Evolutionary conservation across 768 basidiomycete genomes (phyloP).

Genomic region (Kwoniella mangroviensis): DNA sequence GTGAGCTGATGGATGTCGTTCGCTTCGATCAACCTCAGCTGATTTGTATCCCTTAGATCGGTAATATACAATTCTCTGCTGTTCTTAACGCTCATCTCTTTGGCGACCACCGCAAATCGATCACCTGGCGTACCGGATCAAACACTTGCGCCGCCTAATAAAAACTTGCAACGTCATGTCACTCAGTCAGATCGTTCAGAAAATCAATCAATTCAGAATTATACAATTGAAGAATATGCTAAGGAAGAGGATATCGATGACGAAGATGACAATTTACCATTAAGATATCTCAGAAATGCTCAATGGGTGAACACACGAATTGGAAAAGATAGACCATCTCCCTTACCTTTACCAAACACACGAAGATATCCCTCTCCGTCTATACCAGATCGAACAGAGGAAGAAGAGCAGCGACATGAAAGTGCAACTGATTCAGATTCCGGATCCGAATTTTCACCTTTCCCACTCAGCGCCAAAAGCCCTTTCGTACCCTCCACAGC

Average conservation of each 20-base stretch:
- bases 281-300: constrained; percentile 30
- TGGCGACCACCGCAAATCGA: constrained; percentile 42
- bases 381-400: background rate
- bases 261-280: constrained; percentile 39
- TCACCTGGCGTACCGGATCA: constrained; percentile 42
- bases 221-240: background rate
- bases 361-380: background rate
- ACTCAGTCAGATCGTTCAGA: too few relatives aligned
- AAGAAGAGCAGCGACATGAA: background rate
- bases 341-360: constrained; percentile 31
- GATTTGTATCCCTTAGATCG: constrained; percentile 27
- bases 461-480: constrained; percentile 29
- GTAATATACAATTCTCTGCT: constrained; percentile 41
- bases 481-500: constrained; percentile 30
- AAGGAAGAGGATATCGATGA: background rate
- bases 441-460: constrained; percentile 29
- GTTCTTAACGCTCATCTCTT: constrained; percentile 39
- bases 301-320: constrained; percentile 34
- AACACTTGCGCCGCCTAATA: constrained; percentile 25
- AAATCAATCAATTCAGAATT: background rate
- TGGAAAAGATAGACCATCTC: constrained; percentile 40
- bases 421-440: background rate
- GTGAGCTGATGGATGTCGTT: constrained; percentile 28
- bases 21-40: background rate
- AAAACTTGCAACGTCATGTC: background rate